Percentiles rank a stretch among this genome's conserved stretches.
Evolutionary conservation across 306 rosid genomes (phyloP).

Genomic region (Herpetospermum pedunculosum): DNA sequence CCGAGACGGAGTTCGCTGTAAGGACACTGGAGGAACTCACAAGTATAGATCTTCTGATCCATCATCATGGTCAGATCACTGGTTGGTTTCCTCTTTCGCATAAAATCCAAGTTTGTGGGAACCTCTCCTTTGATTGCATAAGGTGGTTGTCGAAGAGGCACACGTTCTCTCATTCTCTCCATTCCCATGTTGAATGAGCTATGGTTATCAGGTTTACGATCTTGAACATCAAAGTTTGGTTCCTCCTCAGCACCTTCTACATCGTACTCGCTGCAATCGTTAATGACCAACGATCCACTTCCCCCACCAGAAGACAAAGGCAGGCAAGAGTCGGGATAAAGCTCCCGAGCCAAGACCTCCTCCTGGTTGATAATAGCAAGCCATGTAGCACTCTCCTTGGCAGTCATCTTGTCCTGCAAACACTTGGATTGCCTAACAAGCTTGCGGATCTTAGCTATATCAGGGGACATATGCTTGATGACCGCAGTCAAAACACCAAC

Average conservation of each 20-base stretch:
- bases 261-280: slow-evolving; percentile 58
- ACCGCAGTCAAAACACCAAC: slow-evolving; percentile 75
- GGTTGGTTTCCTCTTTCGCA: slow-evolving; percentile 49
- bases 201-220: slow-evolving; percentile 38
- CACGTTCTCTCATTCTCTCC: slow-evolving; percentile 35
- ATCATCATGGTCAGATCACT: slow-evolving; percentile 28
- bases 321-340: slow-evolving; percentile 48
- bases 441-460: slow-evolving; percentile 74
- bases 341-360: slow-evolving; percentile 55
- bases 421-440: slow-evolving; percentile 81
- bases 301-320: slow-evolving; percentile 41
- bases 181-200: slow-evolving; percentile 35
- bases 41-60: slow-evolving; percentile 43
- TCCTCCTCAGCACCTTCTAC: slow-evolving; percentile 69
- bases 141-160: slow-evolving; percentile 31
- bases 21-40: slow-evolving; percentile 49
- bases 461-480: slow-evolving; percentile 86
- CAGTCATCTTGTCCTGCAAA: slow-evolving; percentile 88
- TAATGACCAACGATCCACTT: slow-evolving; percentile 44
- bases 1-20: slow-evolving; percentile 37
- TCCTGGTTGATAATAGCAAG: slow-evolving; percentile 77
- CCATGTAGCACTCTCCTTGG: slow-evolving; percentile 87
- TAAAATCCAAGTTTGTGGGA: slow-evolving; percentile 39
- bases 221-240: slow-evolving; percentile 39
- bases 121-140: slow-evolving; percentile 42